These are phyloP conservation scores for Fusarium mundagurra DNA, from an alignment of 2,329 filamentous ascomycete species.

Conservation along the genomic window DNA sequence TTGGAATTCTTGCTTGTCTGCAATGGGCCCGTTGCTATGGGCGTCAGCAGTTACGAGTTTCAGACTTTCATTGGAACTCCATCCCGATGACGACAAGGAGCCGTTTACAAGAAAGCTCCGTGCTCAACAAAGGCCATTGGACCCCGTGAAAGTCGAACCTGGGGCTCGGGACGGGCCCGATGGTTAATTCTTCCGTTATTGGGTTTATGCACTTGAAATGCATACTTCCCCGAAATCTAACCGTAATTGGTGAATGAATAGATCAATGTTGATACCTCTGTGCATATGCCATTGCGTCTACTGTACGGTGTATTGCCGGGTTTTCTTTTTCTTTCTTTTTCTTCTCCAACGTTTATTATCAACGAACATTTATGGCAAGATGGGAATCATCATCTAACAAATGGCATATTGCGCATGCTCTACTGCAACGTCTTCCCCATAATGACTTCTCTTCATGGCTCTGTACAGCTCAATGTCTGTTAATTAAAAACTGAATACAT, in stretches of 20 bases:
- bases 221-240: neutral
- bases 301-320: neutral
- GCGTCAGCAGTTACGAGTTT: constrained; percentile 23
- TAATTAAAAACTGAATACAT: neutral
- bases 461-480: neutral
- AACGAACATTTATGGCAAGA: neutral
- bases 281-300: neutral
- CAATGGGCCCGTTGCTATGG: constrained; percentile 21
- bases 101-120: neutral
- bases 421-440: neutral
- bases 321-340: too few species aligned
- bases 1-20: constrained; percentile 34
- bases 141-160: neutral
- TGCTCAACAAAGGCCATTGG: neutral
- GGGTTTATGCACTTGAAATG: constrained; percentile 12
- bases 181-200: constrained; percentile 26
- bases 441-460: neutral
- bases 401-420: neutral
- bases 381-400: neutral
- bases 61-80: constrained; percentile 15
- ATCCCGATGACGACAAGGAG: constrained; percentile 18
- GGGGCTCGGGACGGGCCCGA: constrained; percentile 1
- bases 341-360: neutral
- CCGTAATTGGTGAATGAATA: neutral
- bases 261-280: neutral